These are phyloP conservation scores for Kodamaea kaohsiungensis DNA, from an alignment of 805 yeast genomes.

Conservation along the genomic window DNA sequence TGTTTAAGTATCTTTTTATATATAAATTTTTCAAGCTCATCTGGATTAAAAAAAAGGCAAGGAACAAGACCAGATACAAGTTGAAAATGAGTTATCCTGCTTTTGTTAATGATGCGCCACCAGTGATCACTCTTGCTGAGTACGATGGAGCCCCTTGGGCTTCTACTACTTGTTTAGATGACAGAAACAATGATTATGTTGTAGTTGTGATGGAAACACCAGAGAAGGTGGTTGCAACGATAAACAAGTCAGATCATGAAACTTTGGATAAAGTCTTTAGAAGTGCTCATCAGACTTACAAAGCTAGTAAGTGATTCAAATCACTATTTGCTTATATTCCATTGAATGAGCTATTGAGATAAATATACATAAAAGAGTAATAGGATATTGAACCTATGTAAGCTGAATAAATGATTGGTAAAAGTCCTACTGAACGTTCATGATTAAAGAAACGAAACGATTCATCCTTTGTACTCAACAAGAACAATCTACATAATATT, in stretches of 20 bases:
- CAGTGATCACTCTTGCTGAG: conserved; percentile 43
- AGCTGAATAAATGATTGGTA: not conserved
- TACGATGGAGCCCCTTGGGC: conserved; percentile 59
- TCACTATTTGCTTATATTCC: not conserved
- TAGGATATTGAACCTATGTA: not conserved
- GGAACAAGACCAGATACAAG: not conserved
- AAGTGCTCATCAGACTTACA: conserved; percentile 41
- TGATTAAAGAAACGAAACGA: too few species aligned
- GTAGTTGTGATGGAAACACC: conserved; percentile 50
- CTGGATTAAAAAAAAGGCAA: not conserved
- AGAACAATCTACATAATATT: too few species aligned
- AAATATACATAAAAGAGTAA: not conserved
- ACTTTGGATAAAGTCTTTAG: conserved; percentile 45
- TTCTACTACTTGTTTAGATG: conserved; percentile 49
- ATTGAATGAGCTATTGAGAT: not conserved
- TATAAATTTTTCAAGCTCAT: not conserved
- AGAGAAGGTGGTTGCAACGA: conserved; percentile 42
- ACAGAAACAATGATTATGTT: conserved; percentile 32
- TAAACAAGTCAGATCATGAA: conserved; percentile 38
- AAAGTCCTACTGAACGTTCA: too few species aligned
- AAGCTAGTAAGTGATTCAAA: conserved; percentile 13
- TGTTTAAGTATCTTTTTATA: not conserved
- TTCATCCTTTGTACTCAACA: too few species aligned
- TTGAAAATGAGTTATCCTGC: conserved; percentile 34
- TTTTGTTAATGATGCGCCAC: conserved; percentile 47